A percentile compares a stretch with the other conserved stretches of the same genome.
These are phyloP conservation scores for Fulvia fulva DNA, from an alignment of 2,329 filamentous ascomycete genomes.

Conservation along the genomic window DNA sequence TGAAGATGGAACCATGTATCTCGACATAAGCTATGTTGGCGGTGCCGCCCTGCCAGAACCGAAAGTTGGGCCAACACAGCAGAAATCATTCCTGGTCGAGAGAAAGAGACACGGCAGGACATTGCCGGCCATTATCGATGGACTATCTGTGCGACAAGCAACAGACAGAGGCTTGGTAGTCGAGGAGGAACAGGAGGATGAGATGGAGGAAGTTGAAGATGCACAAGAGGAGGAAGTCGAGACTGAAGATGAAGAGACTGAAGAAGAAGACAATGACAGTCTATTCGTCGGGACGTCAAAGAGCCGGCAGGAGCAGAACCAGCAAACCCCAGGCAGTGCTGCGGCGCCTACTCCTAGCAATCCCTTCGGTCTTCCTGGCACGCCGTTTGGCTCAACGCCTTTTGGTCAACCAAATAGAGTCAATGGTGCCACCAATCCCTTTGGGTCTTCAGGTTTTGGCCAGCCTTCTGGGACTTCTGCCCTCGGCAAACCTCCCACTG, in stretches of 20 bases:
- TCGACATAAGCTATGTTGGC: conserved; percentile 51
- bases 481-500: conserved; percentile 13
- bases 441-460: conserved; percentile 10
- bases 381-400: not conserved
- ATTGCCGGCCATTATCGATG: conserved; percentile 55
- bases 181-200: conserved; percentile 37
- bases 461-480: conserved; percentile 13
- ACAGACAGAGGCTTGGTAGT: conserved; percentile 48
- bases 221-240: conserved; percentile 1
- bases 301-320: not conserved
- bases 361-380: not conserved
- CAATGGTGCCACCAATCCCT: not conserved
- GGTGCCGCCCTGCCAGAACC: conserved; percentile 31
- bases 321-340: not conserved
- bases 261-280: conserved; percentile 1
- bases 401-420: not conserved
- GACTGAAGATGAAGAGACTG: not conserved
- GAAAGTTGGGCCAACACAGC: conserved; percentile 39
- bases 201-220: conserved; percentile 20
- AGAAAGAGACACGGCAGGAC: conserved; percentile 54
- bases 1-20: conserved; percentile 39
- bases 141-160: conserved; percentile 52
- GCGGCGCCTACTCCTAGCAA: not conserved
- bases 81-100: conserved; percentile 47
- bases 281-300: not conserved